Conservation (phyloP, 2,329 filamentous ascomycete species). For the Seiridium unicorne region DNA sequence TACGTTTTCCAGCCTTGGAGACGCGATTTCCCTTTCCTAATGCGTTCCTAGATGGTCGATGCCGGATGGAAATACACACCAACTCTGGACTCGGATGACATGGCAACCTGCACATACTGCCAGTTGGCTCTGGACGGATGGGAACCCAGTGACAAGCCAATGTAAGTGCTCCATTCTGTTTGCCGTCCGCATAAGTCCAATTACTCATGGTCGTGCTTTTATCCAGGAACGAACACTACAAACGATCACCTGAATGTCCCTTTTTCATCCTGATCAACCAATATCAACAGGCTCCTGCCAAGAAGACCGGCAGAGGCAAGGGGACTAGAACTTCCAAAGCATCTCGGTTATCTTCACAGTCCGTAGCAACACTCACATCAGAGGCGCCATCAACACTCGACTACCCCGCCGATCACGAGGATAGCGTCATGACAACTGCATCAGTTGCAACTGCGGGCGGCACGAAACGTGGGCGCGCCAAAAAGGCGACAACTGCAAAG, state of each 20-base stretch:
- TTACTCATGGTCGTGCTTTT: constrained; percentile 8
- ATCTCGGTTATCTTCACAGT: constrained; percentile 63
- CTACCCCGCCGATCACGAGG: constrained; percentile 48
- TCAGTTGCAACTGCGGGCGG: constrained; percentile 58
- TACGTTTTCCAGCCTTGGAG: constrained; percentile 33
- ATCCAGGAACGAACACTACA: constrained; percentile 77
- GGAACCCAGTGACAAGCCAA: constrained; percentile 89
- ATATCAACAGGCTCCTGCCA: constrained; percentile 46
- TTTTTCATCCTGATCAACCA: constrained; percentile 74
- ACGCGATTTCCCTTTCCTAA: constrained; percentile 16
- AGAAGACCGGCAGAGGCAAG: constrained; percentile 55
- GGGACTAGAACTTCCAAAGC: constrained; percentile 63
- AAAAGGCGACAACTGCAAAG: constrained; percentile 52
- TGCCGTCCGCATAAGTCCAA: neutral
- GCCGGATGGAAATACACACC: constrained; percentile 95
- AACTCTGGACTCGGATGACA: constrained; percentile 77
- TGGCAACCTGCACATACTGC: constrained; percentile 90
- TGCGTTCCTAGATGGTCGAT: constrained; percentile 68
- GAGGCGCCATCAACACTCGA: constrained; percentile 49
- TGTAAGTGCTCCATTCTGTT: constrained; percentile 50
- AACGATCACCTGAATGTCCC: constrained; percentile 72
- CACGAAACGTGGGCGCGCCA: constrained; percentile 48
- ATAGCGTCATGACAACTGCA: constrained; percentile 57
- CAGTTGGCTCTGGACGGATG: constrained; percentile 87
- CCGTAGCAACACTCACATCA: constrained; percentile 47